Percentiles rank a stretch among this genome's conserved stretches.
Conservation (phyloP, 768 basidiomycete species). For the Mycena galericulata region DNA sequence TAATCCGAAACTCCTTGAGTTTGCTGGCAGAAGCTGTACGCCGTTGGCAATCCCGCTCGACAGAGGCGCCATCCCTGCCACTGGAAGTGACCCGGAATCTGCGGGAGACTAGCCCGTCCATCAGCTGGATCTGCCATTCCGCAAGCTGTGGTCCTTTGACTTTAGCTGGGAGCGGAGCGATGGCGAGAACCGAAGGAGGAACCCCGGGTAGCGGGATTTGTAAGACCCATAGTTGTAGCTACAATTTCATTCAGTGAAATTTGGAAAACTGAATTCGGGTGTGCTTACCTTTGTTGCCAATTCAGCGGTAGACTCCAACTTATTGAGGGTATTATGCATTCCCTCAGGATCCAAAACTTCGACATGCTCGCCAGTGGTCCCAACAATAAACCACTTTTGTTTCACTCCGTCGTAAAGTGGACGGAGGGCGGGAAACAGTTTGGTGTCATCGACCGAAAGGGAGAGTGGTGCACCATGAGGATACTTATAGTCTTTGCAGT, state of each 20-base stretch:
- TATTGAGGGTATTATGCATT: background rate
- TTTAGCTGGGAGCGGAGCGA: background rate
- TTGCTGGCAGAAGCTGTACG: background rate
- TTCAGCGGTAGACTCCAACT: background rate
- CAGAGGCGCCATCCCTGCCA: conserved; percentile 8
- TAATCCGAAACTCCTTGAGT: background rate
- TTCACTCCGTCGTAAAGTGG: conserved; percentile 29
- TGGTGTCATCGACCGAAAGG: conserved; percentile 47
- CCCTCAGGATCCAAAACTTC: conserved; percentile 30
- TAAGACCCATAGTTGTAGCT: conserved; percentile 41
- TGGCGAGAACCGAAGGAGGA: conserved; percentile 38
- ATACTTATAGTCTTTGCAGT: conserved; percentile 20
- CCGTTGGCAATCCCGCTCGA: conserved; percentile 14
- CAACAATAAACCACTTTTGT: conserved; percentile 37
- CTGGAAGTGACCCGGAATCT: conserved; percentile 6
- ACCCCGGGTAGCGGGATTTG: conserved; percentile 41
- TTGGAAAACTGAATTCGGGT: background rate
- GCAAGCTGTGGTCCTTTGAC: conserved; percentile 4
- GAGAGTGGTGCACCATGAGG: conserved; percentile 30
- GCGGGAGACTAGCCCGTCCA: conserved; percentile 3
- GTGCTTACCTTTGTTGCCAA: conserved; percentile 4
- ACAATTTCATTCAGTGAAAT: background rate
- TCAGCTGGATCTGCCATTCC: background rate
- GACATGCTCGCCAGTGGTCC: conserved; percentile 30
- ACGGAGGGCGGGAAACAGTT: conserved; percentile 35